Evolutionary conservation across 2,329 filamentous ascomycete species (phyloP).

Genomic region (Penicillium sp.): DNA sequence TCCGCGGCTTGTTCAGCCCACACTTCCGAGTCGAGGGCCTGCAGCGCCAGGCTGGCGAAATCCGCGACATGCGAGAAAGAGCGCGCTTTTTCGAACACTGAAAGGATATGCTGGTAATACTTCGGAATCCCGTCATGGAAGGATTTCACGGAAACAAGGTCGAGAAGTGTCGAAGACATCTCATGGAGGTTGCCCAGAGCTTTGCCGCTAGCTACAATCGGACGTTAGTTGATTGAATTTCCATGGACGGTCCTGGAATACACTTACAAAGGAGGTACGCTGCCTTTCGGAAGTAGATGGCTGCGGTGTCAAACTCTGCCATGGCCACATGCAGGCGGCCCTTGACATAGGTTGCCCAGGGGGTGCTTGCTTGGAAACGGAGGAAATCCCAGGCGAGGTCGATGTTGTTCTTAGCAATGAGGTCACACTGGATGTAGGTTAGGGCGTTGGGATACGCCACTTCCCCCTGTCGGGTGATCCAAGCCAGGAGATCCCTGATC

Average conservation of each 20-base stretch:
- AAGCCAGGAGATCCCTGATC: conserved; percentile 44
- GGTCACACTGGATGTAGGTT: conserved; percentile 63
- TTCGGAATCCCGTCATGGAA: conserved; percentile 70
- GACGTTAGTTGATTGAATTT: conserved; percentile 17
- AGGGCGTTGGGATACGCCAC: conserved; percentile 56
- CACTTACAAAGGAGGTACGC: conserved; percentile 76
- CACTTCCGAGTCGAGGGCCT: conserved; percentile 49
- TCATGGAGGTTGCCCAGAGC: conserved; percentile 43
- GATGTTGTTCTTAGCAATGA: conserved; percentile 64
- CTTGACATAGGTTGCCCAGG: conserved; percentile 71
- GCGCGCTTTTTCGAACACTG: conserved; percentile 72
- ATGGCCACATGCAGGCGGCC: conserved; percentile 71
- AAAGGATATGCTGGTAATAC: conserved; percentile 82
- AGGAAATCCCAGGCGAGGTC: conserved; percentile 63
- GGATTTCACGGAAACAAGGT: conserved; percentile 64
- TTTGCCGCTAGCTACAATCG: conserved; percentile 39
- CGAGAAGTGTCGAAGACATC: conserved; percentile 60
- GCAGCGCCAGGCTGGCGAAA: conserved; percentile 71
- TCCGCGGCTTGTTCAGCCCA: conserved; percentile 34
- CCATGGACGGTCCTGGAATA: background rate
- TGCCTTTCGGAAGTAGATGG: conserved; percentile 73
- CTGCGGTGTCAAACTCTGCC: conserved; percentile 68
- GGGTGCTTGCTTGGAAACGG: conserved; percentile 56
- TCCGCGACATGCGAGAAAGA: conserved; percentile 77
- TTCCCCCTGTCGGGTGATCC: conserved; percentile 51